Evolutionary conservation across 1,139 yeast genomes (phyloP), one percentile per base, ranked within the genome.

Genomic region (Scheffersomyces illinoinensis): DNA sequence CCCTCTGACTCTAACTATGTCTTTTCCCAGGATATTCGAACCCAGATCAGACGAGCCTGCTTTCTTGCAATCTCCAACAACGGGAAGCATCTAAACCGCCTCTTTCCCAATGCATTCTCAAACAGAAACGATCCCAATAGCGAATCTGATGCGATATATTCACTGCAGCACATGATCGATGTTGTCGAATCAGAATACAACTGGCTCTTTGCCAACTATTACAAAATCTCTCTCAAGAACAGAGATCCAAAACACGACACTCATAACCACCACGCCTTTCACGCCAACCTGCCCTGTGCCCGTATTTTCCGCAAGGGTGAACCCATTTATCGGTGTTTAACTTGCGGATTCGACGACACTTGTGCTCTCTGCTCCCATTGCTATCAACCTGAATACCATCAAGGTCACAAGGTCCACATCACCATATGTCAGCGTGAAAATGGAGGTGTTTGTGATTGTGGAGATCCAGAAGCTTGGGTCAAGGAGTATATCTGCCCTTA

Each of bases 281-380:
- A 91, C 68, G 83, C 86, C 17, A 84, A 87, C 49, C 79, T 90
- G 71, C 90, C 96, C 0, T 92, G 97, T 73, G 90, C 93, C 1
- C 78, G 90, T 47, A 86, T 88, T 57, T 90, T 92, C 67, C 79
- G 86, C 53, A 85, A 87, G 57, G 97, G 97, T n/a, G 97, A 92
- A 67, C 95, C 97, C 0, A 89, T 93, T 3, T 90, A 90, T 69
- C 78, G 96, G 53, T 92, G 97, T 69, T 85, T 79, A 53, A 91
- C 97, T 0, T 92, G 97, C 73, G 95, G 93, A 0, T 82, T 84
- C 57, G 97, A 91, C 69, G 97, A 91, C 56, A 88, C 96, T 0
- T 90, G 97, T 74, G 97, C 95, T 0, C 75, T 95, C 26, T 95
- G 99, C 70, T 83, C 88, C 8, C 79, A 83, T 63, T 95, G 99